Conservation (phyloP, 495 filamentous ascomycete genomes). For the Hyaloscypha hepaticicola region DNA sequence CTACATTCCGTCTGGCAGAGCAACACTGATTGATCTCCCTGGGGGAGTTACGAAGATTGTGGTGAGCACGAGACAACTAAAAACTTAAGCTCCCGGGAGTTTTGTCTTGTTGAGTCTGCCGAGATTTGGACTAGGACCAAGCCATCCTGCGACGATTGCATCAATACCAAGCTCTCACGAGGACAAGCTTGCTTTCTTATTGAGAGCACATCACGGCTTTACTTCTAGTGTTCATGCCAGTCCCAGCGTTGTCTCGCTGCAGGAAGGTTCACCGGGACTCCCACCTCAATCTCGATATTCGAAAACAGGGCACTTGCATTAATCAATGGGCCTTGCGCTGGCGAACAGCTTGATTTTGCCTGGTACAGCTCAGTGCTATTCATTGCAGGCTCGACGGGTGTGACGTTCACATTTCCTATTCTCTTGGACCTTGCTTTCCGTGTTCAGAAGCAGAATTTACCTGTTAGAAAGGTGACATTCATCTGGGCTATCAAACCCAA, state of each 20-base stretch:
- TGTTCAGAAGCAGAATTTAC: background rate
- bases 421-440: conserved; percentile 2
- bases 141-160: conserved; percentile 77
- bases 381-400: conserved; percentile 18
- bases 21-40: conserved; percentile 2
- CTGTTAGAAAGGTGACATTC: conserved; percentile 5
- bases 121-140: conserved; percentile 62
- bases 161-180: conserved; percentile 46
- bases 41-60: conserved; percentile 63
- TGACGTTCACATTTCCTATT: conserved; percentile 14
- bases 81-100: conserved; percentile 70
- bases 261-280: background rate
- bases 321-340: conserved; percentile 13
- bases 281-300: background rate
- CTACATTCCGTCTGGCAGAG: conserved; percentile 52
- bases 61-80: conserved; percentile 47
- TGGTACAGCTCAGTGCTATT: conserved; percentile 6
- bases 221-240: conserved; percentile 53
- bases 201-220: conserved; percentile 69
- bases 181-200: conserved; percentile 64
- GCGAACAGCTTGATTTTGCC: conserved; percentile 8
- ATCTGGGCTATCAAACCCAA: conserved; percentile 18
- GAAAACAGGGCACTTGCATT: conserved; percentile 14
- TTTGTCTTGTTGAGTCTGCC: conserved; percentile 75
- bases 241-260: background rate